Conservation (phyloP, 139 green algal genomes). For the Haematococcus sp. region DNA sequence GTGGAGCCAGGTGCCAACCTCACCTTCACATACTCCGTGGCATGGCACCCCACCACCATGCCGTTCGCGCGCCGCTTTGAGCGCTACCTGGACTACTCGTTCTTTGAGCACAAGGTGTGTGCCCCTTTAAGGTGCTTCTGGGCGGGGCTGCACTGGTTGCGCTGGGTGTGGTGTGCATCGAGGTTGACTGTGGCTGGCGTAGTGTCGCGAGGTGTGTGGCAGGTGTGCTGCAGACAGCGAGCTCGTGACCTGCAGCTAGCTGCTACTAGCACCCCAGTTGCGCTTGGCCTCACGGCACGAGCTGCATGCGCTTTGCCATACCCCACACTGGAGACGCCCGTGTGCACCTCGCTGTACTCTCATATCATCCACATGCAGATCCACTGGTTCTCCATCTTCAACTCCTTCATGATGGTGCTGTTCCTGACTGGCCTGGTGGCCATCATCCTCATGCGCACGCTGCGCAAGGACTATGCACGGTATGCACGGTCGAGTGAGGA, state of each 20-base stretch:
- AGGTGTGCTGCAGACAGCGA: too few species aligned
- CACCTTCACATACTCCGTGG: conserved; percentile 88
- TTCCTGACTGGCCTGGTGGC: conserved; percentile 94
- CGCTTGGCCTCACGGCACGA: too few species aligned
- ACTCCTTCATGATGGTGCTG: conserved; percentile 99
- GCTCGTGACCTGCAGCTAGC: too few species aligned
- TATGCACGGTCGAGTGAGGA: conserved; percentile 56
- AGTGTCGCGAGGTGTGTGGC: too few species aligned
- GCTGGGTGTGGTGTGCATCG: too few species aligned
- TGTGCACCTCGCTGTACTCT: too few species aligned
- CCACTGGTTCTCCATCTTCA: conserved; percentile 98
- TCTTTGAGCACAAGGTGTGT: conserved; percentile 96
- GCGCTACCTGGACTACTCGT: conserved; percentile 96
- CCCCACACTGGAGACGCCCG: too few species aligned
- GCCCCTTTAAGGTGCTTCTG: too few species aligned
- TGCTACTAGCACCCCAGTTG: too few species aligned
- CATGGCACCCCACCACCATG: conserved; percentile 72
- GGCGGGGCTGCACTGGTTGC: too few species aligned
- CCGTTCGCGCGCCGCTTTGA: conserved; percentile 88
- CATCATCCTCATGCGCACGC: conserved; percentile 95
- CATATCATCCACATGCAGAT: conserved; percentile 69
- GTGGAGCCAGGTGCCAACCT: conserved; percentile 62
- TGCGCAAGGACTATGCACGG: conserved; percentile 89
- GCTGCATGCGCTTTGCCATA: too few species aligned
- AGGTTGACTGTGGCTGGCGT: too few species aligned